Evolutionary conservation across 331 rosid genomes (phyloP), one percentile per base, ranked within the genome.

Genomic region (Erythrophleum ivorense): DNA sequence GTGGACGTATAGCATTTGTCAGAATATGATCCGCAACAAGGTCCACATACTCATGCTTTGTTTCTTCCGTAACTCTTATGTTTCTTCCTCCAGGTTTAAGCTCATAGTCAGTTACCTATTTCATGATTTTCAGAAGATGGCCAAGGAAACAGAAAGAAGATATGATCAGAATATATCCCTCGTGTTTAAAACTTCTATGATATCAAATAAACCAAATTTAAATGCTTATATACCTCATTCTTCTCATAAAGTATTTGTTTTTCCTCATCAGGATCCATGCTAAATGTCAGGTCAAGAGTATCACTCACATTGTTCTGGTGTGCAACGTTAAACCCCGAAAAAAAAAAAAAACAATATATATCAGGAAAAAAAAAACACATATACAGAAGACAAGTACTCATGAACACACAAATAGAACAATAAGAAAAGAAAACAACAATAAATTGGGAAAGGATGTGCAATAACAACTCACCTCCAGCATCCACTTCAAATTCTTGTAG

Each of bases 251-350:
- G 97, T 71, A 94, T 96, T 86, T 86, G 99, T 65, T 96, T 92
- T 87, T 96, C 99, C 82, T 96, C 99, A 75, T 96, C 99, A 10
- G 99, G 97, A 57, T 96, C 99, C 97, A 92, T 94, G 95, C 98
- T 92, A 92, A 96, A 96, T 21, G 99, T 94, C 84, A 94, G 91
- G 91, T 96, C 99, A 82, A 85, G 98, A 87, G 91, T 70, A 76
- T 94, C 98, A 78, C 89, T 94, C 69, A 94, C 97, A 79, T 96
- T 98, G 77, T 96, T 96, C 99, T 94, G 89, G 82, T 65, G 55
- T 6, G 16, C 11, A 49, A 8, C 0, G 80, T 24, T 24, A 24
- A 24, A 24, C 29, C 29, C 29, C 29, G 29, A 24, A 24, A 24
- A 24, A 0, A 24, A 24, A 24, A 0, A 24, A 24, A 24, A 24